Evolutionary conservation across 371 early-diverging fungal genomes (phyloP).

Genomic region (Mortierella sp.): DNA sequence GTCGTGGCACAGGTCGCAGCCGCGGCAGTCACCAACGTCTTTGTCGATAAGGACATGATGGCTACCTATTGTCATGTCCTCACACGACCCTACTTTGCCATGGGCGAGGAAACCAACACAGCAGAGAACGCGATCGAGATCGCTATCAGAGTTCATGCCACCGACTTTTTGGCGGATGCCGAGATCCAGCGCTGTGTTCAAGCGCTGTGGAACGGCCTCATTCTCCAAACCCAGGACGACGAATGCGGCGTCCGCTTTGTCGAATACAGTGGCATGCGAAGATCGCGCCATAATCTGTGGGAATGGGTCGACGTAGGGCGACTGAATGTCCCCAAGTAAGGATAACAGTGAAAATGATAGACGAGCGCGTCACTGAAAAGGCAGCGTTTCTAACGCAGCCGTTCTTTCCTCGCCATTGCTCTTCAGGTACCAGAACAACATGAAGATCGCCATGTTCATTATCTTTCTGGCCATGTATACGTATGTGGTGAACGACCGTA

Average conservation of each 20-base stretch:
- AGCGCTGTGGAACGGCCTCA: conserved; percentile 56
- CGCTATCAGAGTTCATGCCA: conserved; percentile 56
- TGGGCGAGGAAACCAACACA: conserved; percentile 37
- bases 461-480: conserved; percentile 52
- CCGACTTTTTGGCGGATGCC: conserved; percentile 52
- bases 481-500: conserved; percentile 45
- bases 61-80: conserved; percentile 51
- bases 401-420: too few relatives aligned
- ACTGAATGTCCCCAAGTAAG: conserved; percentile 54
- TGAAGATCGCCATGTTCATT: conserved; percentile 53
- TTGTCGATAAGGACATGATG: conserved; percentile 49
- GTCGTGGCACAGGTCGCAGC: conserved; percentile 39
- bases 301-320: conserved; percentile 52
- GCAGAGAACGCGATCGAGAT: conserved; percentile 53
- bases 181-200: conserved; percentile 56
- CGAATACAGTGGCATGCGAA: conserved; percentile 43
- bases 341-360: too few relatives aligned
- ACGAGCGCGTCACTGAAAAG: too few relatives aligned
- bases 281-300: conserved; percentile 31
- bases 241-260: conserved; percentile 49
- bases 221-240: conserved; percentile 51
- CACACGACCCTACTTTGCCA: conserved; percentile 36
- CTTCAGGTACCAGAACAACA: conserved; percentile 52
- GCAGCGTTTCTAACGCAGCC: too few relatives aligned
- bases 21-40: conserved; percentile 34